Base-by-base conservation (phyloP, 2,329 filamentous ascomycete genomes). In the Nemania abortiva region DNA sequence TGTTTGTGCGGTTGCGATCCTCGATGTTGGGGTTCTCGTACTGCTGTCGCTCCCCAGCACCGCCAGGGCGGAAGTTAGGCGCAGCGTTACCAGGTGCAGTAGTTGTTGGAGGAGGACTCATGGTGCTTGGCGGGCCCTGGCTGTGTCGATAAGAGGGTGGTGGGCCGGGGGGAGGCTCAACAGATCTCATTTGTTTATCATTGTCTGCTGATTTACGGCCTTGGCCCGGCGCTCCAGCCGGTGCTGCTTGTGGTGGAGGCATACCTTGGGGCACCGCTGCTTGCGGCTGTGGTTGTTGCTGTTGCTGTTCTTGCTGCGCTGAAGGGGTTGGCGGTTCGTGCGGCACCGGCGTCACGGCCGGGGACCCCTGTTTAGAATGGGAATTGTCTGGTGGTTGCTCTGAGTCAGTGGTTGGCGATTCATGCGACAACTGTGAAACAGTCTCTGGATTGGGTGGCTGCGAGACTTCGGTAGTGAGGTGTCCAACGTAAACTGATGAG, bases 361-460 rank as follows among this genome's bases (percentile, higher is more conserved):
- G 81, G 11, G 83, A 82, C n/a, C 79, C 77, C 70, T 84, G 84
- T 56, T 80, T 77, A 60, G 83, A 81, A 39, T 86, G 83, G 62
- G 82, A 74, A 72, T 81, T 82, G 70, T 79, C 76, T 69, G 81
- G 76, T 55, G 75, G 76, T 65, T 81, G 80, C 68, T 87, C 86
- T 47, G 82, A 81, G 70, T 89, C 87, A 50, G 82, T 81, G 20
- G 84, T 77, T 42, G 85, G 85, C 39, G 88, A 90, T 68, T 91
- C 89, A 82, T 87, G 84, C 76, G 89, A 91, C 73, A 89, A 77
- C 78, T 90, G 88, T 6, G 88, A 90, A 45, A 88, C 79, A 5
- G 88, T 89, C 77, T 91, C 89, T 31, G 87, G 80, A 74, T 89
- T 90, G 65, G 82, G 82, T 45, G 79, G 81, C 70, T 84, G 82